phyloP scores from a whole-genome alignment of 306 rosid genomes.

The Castanospermum australe region DNA sequence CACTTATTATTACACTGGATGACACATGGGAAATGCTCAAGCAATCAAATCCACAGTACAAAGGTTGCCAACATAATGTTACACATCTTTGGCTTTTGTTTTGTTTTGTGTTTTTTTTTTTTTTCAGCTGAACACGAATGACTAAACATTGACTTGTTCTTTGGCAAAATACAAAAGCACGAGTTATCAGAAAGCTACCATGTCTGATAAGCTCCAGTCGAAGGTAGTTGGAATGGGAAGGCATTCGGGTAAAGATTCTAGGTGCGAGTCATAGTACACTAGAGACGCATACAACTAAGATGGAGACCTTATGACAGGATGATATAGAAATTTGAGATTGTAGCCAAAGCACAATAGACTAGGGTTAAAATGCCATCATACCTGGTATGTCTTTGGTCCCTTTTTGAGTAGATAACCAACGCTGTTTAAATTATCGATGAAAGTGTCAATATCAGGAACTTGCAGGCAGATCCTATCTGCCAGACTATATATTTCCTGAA shows the following conservation, averaged over 20 bases:
- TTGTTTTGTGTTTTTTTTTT: too few relatives aligned
- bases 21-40: neutral
- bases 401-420: constrained; percentile 85
- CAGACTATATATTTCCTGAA: constrained; percentile 89
- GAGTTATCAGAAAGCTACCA: neutral
- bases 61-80: neutral
- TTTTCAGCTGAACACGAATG: neutral
- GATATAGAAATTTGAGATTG: neutral
- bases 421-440: constrained; percentile 78
- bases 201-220: neutral
- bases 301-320: neutral
- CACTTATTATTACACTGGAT: neutral
- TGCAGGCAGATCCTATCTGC: constrained; percentile 78
- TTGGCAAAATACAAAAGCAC: neutral
- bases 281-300: neutral
- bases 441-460: constrained; percentile 88
- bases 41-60: neutral
- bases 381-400: constrained; percentile 94
- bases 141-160: neutral
- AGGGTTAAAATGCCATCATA: constrained; percentile 24
- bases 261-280: neutral
- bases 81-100: neutral
- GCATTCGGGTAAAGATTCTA: neutral
- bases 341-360: neutral
- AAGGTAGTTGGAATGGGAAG: neutral